Evolutionary conservation across 331 rosid species (phyloP).

Genomic region (Spiraea crenata): DNA sequence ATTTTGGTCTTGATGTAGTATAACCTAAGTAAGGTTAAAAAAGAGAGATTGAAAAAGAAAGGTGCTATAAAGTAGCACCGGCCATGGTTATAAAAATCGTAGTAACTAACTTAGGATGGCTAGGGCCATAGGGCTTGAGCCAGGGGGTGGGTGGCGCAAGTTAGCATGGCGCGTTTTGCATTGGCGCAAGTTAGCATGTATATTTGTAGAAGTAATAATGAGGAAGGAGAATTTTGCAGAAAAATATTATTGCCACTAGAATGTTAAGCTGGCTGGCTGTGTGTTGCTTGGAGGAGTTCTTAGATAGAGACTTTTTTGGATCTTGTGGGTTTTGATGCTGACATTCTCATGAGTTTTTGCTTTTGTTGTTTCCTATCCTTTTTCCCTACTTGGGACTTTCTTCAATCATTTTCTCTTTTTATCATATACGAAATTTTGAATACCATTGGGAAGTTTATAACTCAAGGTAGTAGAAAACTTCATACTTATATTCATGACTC

Average conservation of each 20-base stretch:
- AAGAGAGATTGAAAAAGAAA: not conserved
- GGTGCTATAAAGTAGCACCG: slow-evolving; percentile 7
- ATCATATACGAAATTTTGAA: too few species aligned
- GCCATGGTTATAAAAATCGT: slow-evolving; percentile 7
- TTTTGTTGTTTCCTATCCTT: not conserved
- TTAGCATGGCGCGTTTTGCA: not conserved
- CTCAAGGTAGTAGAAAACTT: too few species aligned
- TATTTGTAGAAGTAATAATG: slow-evolving; percentile 13
- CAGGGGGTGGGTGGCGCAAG: not conserved
- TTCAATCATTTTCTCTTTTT: not conserved
- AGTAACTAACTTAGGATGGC: slow-evolving; percentile 7
- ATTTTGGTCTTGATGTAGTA: not conserved
- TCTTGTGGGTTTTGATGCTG: slow-evolving; percentile 12
- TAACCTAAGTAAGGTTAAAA: not conserved
- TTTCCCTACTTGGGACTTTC: not conserved
- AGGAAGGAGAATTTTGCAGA: slow-evolving; percentile 6
- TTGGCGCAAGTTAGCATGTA: not conserved
- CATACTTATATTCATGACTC: too few species aligned
- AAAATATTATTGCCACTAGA: not conserved
- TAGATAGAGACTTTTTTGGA: slow-evolving; percentile 21
- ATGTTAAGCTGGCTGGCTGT: not conserved
- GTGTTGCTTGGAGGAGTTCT: slow-evolving; percentile 3
- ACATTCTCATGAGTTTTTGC: slow-evolving; percentile 21
- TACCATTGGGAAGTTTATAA: too few species aligned
- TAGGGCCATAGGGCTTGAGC: not conserved